phyloP scores from a whole-genome alignment of 495 filamentous ascomycete genomes.

The Recurvomyces mirabilis region DNA sequence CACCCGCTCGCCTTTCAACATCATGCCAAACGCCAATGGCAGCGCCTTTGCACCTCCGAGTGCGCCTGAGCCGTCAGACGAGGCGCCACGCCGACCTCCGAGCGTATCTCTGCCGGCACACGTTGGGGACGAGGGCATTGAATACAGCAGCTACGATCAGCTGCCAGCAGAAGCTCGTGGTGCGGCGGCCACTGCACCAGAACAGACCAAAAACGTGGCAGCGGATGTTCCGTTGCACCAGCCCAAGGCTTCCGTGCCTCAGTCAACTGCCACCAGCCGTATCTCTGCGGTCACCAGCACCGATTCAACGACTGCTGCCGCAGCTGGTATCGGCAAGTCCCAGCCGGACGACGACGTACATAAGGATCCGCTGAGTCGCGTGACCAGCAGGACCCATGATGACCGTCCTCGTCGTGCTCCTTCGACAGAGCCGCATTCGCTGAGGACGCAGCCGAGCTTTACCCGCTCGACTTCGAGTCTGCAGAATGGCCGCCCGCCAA shows the following conservation, averaged over 20 bases:
- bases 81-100: constrained; percentile 51
- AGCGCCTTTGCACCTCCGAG: constrained; percentile 32
- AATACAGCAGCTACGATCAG: constrained; percentile 58
- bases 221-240: constrained; percentile 78
- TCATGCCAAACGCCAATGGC: constrained; percentile 40
- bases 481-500: constrained; percentile 37
- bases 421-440: constrained; percentile 22
- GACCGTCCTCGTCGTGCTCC: constrained; percentile 7
- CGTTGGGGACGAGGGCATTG: constrained; percentile 77
- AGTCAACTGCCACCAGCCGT: constrained; percentile 63
- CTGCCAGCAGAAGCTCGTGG: constrained; percentile 25
- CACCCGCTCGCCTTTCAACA: constrained; percentile 78
- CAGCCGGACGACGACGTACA: constrained; percentile 47
- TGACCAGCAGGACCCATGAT: constrained; percentile 8
- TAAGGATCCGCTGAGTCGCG: constrained; percentile 24
- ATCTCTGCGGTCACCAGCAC: constrained; percentile 78
- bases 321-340: constrained; percentile 65
- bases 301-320: constrained; percentile 71
- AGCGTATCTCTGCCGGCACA: constrained; percentile 67
- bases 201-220: constrained; percentile 66
- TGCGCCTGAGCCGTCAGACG: constrained; percentile 33
- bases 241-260: constrained; percentile 76
- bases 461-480: constrained; percentile 43
- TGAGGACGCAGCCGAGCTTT: constrained; percentile 32
- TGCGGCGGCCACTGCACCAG: constrained; percentile 17